Conservation (phyloP, 352 stramenopile genomes). For the Pythium apleroticum region DNA sequence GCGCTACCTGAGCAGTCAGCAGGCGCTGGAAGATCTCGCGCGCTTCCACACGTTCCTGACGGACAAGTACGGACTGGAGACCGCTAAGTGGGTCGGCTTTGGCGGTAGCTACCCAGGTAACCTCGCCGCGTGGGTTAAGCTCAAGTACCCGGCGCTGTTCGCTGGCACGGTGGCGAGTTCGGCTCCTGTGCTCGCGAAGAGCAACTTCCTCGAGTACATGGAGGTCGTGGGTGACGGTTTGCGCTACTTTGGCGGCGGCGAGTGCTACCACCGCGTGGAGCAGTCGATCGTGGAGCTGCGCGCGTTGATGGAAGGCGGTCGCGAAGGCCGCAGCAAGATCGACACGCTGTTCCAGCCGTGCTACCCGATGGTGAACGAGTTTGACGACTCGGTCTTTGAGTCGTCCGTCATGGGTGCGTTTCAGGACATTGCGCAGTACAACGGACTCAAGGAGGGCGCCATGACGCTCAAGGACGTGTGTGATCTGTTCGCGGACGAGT, state of each 20-base stretch:
- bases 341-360: conserved; percentile 60
- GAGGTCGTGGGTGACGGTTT: conserved; percentile 80
- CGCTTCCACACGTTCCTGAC: conserved; percentile 84
- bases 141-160: conserved; percentile 93
- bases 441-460: conserved; percentile 43
- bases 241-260: conserved; percentile 79
- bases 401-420: conserved; percentile 75
- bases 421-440: conserved; percentile 80
- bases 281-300: conserved; percentile 51
- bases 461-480: conserved; percentile 70
- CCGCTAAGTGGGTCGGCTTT: conserved; percentile 91
- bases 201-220: conserved; percentile 88
- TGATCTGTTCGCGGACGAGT: conserved; percentile 42
- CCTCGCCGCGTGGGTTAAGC: conserved; percentile 90
- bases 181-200: conserved; percentile 83
- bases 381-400: conserved; percentile 81
- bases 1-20: conserved; percentile 85
- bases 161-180: conserved; percentile 91
- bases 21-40: conserved; percentile 91
- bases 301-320: conserved; percentile 52
- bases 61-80: conserved; percentile 61
- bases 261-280: conserved; percentile 79
- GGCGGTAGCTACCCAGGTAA: conserved; percentile 96
- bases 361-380: conserved; percentile 73
- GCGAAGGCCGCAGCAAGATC: conserved; percentile 45